Evolutionary conservation across 2,329 filamentous ascomycete species (phyloP).

Genomic region (Microascus cirrosus): DNA sequence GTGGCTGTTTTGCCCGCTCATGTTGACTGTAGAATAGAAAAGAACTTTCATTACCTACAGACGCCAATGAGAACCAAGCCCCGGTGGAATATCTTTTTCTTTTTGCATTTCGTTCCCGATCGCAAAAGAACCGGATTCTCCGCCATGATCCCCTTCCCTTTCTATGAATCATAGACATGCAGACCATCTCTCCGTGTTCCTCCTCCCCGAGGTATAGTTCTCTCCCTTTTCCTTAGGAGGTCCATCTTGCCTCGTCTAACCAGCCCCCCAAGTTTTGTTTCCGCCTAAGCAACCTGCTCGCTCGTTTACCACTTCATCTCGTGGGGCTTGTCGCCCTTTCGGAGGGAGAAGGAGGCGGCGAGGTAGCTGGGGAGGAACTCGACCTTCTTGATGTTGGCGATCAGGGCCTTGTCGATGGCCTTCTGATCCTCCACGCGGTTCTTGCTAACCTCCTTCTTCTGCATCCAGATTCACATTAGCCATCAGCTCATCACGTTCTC

Average conservation of each 20-base stretch:
- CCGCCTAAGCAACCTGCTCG: not conserved
- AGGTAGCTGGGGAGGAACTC: slow-evolving; percentile 90
- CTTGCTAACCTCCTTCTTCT: slow-evolving; percentile 96
- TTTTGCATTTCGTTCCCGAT: slow-evolving; percentile 48
- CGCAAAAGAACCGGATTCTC: slow-evolving; percentile 23
- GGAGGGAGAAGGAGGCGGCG: slow-evolving; percentile 90
- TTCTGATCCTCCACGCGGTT: slow-evolving; percentile 95
- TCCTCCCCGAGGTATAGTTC: slow-evolving; percentile 3
- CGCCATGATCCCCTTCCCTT: slow-evolving; percentile 29
- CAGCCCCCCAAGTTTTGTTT: not conserved
- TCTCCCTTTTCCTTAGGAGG: not conserved
- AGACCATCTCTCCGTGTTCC: not conserved
- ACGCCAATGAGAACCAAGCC: slow-evolving; percentile 55
- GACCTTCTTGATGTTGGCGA: slow-evolving; percentile 98
- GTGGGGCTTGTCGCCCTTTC: slow-evolving; percentile 99
- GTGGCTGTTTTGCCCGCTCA: slow-evolving; percentile 32
- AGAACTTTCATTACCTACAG: slow-evolving; percentile 42
- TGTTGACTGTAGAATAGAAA: slow-evolving; percentile 43
- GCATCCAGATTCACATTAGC: slow-evolving; percentile 26
- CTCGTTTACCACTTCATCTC: slow-evolving; percentile 95
- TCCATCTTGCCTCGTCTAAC: not conserved
- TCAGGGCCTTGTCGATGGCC: slow-evolving; percentile 90
- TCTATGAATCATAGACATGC: not conserved
- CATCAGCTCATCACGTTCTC: not conserved
- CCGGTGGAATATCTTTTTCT: slow-evolving; percentile 17